Conservation (phyloP, 1,284 basidiomycete genomes). For the Cryptococcus depauperatus region DNA sequence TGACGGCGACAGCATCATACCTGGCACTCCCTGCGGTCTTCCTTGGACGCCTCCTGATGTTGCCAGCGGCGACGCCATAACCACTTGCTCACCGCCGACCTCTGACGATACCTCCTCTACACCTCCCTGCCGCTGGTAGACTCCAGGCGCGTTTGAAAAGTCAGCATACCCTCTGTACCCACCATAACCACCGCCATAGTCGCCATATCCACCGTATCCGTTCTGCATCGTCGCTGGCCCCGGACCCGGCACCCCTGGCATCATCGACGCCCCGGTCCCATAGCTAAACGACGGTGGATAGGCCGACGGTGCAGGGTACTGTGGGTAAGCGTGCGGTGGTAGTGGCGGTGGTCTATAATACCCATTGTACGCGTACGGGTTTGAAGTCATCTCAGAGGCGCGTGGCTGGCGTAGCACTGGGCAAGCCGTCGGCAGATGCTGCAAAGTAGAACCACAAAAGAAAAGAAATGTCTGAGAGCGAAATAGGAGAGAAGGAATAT, state of each 20-base stretch:
- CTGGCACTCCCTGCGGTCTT: too few relatives aligned
- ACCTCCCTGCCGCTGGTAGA: not conserved
- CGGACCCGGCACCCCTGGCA: constrained; percentile 26
- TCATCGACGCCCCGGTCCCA: constrained; percentile 8
- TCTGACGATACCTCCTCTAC: too few relatives aligned
- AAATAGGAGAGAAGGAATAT: too few relatives aligned
- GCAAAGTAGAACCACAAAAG: not conserved
- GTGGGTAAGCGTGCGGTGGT: constrained; percentile 3
- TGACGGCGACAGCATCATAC: not conserved
- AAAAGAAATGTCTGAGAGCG: not conserved
- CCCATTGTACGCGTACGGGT: not conserved
- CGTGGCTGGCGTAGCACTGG: too few relatives aligned
- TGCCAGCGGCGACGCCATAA: too few relatives aligned
- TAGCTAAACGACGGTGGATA: constrained; percentile 8
- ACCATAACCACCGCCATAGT: not conserved
- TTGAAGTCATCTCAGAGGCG: too few relatives aligned
- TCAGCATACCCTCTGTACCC: not conserved
- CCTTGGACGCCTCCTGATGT: too few relatives aligned
- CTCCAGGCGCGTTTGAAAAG: not conserved
- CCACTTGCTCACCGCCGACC: too few relatives aligned
- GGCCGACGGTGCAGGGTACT: constrained; percentile 7
- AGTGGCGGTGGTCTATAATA: not conserved
- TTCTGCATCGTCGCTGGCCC: constrained; percentile 42
- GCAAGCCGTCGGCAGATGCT: too few relatives aligned
- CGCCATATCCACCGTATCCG: constrained; percentile 22